These are phyloP conservation scores for Posidonia oceanica DNA, from an alignment of 116 monocot species.

Conservation along the genomic window DNA sequence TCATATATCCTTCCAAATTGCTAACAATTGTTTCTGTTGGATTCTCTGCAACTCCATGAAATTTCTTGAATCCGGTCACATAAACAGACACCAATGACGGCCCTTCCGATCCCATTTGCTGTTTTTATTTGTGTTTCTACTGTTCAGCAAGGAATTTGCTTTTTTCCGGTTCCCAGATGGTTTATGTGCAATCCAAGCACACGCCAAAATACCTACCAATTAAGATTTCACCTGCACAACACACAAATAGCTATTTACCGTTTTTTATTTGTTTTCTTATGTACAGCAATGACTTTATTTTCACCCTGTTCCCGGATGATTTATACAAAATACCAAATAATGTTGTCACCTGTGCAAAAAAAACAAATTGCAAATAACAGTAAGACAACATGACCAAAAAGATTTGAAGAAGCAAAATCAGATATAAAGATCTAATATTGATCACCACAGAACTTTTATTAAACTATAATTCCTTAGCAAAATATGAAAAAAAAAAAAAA, in stretches of 20 bases:
- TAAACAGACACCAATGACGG: slow-evolving; percentile 65
- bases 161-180: not conserved
- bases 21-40: slow-evolving; percentile 82
- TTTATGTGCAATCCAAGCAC: no score
- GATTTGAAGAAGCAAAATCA: not conserved
- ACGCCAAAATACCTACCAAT: no score
- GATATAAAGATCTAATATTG: not conserved
- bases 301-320: no score
- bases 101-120: slow-evolving; percentile 87
- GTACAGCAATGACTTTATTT: no score
- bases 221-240: no score
- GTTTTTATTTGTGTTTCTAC: not conserved
- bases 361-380: not conserved
- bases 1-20: slow-evolving; percentile 62
- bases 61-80: slow-evolving; percentile 90
- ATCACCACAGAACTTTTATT: not conserved
- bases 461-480: not conserved
- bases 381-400: not conserved
- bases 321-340: no score
- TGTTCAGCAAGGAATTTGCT: not conserved
- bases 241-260: no score
- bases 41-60: slow-evolving; percentile 86
- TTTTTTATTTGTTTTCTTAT: no score
- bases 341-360: no score
- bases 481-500: not conserved